These are phyloP conservation scores for Groenewaldozyma auringiensis DNA, from an alignment of 1,139 yeast genomes.

Conservation along the genomic window DNA sequence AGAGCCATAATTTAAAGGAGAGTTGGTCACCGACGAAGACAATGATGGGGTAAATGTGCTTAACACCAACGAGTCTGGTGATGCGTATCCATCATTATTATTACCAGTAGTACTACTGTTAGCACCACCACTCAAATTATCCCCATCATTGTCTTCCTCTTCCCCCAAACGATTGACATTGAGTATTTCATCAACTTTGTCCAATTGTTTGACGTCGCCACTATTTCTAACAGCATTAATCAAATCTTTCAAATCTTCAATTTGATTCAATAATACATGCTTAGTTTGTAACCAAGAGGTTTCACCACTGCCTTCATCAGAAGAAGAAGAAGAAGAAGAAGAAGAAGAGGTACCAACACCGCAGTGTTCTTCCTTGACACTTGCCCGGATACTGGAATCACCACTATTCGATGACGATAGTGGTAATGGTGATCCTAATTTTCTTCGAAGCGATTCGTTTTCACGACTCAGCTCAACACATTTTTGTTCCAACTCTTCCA, in stretches of 20 bases:
- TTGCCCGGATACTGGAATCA: constrained; percentile 8
- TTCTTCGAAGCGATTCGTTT: constrained; percentile 23
- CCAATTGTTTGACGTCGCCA: constrained; percentile 3
- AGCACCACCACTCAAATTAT: background rate
- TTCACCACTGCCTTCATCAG: constrained; percentile 14
- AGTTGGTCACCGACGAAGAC: constrained; percentile 23
- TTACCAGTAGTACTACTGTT: too few relatives aligned
- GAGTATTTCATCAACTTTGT: constrained; percentile 5
- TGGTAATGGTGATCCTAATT: constrained; percentile 17
- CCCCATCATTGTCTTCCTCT: constrained; percentile 5
- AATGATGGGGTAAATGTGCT: constrained; percentile 20
- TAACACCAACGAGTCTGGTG: constrained; percentile 23
- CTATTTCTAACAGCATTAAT: background rate
- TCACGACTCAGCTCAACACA: constrained; percentile 27
- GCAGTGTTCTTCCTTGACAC: constrained; percentile 24
- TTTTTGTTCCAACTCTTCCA: constrained; percentile 66
- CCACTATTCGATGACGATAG: background rate
- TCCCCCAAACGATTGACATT: background rate
- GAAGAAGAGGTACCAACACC: constrained; percentile 25
- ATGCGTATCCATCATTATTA: constrained; percentile 17
- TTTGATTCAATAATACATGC: background rate
- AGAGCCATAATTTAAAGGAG: constrained; percentile 16
- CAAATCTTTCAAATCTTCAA: background rate
- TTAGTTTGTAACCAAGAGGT: background rate
- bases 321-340: constrained; percentile 24